Evolutionary conservation across 2,329 filamentous ascomycete species (phyloP), one percentile per base, ranked within the genome.

Genomic region (Lecanosticta acicola): DNA sequence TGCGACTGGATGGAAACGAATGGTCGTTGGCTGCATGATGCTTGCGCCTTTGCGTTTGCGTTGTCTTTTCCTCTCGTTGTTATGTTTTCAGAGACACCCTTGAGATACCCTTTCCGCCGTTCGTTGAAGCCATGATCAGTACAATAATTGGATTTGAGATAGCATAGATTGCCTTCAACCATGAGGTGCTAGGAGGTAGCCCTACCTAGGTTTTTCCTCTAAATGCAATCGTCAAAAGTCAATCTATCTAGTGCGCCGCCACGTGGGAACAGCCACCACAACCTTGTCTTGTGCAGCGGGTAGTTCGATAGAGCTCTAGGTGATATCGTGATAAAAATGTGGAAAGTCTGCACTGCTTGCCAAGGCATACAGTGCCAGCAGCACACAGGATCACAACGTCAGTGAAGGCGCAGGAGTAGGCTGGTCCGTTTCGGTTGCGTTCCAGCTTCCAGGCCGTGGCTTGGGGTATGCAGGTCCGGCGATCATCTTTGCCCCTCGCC

Each of bases 1-100:
- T 73, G 33, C 8, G 29, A 8, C 14, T 9, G 7, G n/a, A 41
- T 16, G 26, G 29, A 16, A 34, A 33, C 24, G 32, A 34, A 34
- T n/a, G 32, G 13, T n/a, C 13, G 4, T 34, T 34, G 32, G 32
- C 32, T 5, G 4, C 17, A 16, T 16, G 17, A 34, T 4, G 17
- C 17, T n/a, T 13, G 13, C 32, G 17, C 13, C n/a, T 8, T 14
- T 16, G 18, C 18, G 11, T 37, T 9, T 16, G 5, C 14, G 14
- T 18, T 37, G 17, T 19, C 19, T 37, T 4, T 37, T 16, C 18
- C 17, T 16, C 35, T 37, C 35, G 35, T 37, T 37, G 3, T 9
- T 4, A 18, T 18, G 5, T 3, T 18, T 19, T 17, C 8, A 37
- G 14, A 37, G 10, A 16, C 35, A 11, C 18, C 14, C 17, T 5